phyloP scores from a whole-genome alignment of 2,329 filamentous ascomycete species.

The Neodidymelliopsis sp. region DNA sequence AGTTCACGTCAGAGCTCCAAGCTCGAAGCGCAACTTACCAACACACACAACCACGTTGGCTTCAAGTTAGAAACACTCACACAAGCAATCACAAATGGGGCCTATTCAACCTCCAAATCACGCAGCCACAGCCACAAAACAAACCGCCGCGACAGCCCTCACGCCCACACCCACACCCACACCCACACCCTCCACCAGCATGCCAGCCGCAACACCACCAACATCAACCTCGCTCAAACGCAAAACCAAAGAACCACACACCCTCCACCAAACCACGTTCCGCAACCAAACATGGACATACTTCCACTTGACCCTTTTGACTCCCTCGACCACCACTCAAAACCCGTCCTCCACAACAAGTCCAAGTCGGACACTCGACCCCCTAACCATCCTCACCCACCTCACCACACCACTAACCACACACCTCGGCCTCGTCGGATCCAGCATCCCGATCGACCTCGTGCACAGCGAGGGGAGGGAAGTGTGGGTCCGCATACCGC shows the following conservation, averaged over 20 bases:
- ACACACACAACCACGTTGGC: neutral
- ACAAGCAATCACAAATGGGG: slow-evolving; percentile 2
- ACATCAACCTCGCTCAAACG: slow-evolving; percentile 21
- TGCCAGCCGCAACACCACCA: neutral
- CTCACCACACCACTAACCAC: slow-evolving; percentile 69
- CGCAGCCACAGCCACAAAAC: neutral
- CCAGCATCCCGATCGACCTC: slow-evolving; percentile 73
- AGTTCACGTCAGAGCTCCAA: slow-evolving; percentile 24
- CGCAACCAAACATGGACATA: slow-evolving; percentile 51
- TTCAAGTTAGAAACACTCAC: neutral
- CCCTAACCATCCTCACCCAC: slow-evolving; percentile 68
- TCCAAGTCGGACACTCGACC: slow-evolving; percentile 57
- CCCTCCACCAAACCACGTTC: slow-evolving; percentile 49
- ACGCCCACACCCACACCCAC: slow-evolving; percentile 5
- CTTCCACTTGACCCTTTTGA: slow-evolving; percentile 50
- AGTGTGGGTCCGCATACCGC: slow-evolving; percentile 36
- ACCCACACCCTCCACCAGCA: slow-evolving; percentile 7
- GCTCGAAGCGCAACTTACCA: neutral
- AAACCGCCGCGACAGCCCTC: neutral
- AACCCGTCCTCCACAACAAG: slow-evolving; percentile 1
- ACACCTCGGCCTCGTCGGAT: slow-evolving; percentile 74
- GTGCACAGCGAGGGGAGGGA: slow-evolving; percentile 56
- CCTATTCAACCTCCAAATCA: neutral
- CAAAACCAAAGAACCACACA: slow-evolving; percentile 24
- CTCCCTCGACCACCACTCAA: slow-evolving; percentile 16